Conservation (phyloP, 2,329 filamentous ascomycete species). For the Whalleya microplaca region DNA sequence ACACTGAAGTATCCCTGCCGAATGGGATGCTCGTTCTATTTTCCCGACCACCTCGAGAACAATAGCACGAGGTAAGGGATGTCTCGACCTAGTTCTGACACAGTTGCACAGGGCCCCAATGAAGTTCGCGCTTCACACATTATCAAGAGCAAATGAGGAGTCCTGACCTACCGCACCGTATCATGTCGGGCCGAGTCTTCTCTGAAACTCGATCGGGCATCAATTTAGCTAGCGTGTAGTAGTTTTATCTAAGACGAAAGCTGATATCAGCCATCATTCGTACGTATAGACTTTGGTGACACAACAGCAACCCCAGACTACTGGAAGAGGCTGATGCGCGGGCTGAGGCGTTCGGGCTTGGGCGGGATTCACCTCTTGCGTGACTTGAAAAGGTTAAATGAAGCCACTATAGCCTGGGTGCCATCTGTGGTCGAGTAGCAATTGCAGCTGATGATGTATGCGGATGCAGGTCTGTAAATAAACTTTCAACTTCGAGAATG, state of each 20-base stretch:
- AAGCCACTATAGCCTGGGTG: constrained; percentile 8
- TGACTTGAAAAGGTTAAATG: constrained; percentile 6
- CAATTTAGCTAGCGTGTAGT: constrained; percentile 1
- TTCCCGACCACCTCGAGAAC: neutral
- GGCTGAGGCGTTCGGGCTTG: constrained; percentile 13
- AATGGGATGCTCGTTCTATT: neutral
- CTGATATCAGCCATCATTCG: constrained; percentile 16
- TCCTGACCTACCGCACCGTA: neutral
- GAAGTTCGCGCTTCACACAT: neutral
- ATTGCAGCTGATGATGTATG: constrained; percentile 13
- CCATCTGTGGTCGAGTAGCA: constrained; percentile 14
- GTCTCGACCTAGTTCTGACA: neutral
- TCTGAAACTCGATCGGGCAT: constrained; percentile 2
- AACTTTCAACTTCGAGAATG: constrained; percentile 17
- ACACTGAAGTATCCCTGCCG: neutral
- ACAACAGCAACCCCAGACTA: constrained; percentile 17
- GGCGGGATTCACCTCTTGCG: constrained; percentile 6
- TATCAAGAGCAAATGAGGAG: neutral
- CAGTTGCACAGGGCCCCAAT: neutral
- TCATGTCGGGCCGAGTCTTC: constrained; percentile 11
- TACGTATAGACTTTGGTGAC: constrained; percentile 15
- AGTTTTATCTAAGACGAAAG: constrained; percentile 12
- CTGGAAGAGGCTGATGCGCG: constrained; percentile 8
- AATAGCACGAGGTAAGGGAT: neutral
- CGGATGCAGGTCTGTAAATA: constrained; percentile 20